Conservation (phyloP, 441 rosid genomes). For the Bocquillonia castaneifolia region DNA sequence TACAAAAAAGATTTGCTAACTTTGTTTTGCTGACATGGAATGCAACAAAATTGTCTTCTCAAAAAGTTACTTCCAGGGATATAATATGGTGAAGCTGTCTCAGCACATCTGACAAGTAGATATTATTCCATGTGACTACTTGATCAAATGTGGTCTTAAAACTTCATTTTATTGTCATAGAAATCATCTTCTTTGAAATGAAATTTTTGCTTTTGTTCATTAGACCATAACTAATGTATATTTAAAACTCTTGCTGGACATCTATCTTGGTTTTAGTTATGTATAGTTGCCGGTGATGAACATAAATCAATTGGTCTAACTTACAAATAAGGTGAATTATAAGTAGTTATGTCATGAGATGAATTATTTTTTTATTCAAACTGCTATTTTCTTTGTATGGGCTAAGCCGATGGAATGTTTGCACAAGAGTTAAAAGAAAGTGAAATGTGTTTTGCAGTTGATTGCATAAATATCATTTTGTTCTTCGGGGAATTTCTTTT, state of each 20-base stretch:
- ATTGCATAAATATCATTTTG: not conserved
- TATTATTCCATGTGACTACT: not conserved
- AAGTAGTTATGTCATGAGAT: not conserved
- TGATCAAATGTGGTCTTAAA: not conserved
- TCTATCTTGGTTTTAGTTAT: not conserved
- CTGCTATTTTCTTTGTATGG: not conserved
- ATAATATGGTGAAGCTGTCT: not conserved
- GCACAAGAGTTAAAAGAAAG: not conserved
- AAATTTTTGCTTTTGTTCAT: not conserved
- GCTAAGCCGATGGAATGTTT: not conserved
- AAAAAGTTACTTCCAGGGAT: too few species aligned
- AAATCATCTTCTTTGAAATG: not conserved
- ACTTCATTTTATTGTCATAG: not conserved
- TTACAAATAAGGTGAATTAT: not conserved
- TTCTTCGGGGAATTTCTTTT: slow-evolving; percentile 10
- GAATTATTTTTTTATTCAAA: not conserved
- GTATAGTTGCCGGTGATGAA: not conserved
- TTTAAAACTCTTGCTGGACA: not conserved
- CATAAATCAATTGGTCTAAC: not conserved
- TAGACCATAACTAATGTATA: not conserved
- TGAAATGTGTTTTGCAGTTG: not conserved
- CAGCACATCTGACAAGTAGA: not conserved
- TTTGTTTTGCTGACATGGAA: not conserved
- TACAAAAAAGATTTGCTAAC: too few species aligned
- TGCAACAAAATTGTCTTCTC: too few species aligned